Base-by-base conservation (phyloP, 129 eudicot species). In the Arctium minus region DNA sequence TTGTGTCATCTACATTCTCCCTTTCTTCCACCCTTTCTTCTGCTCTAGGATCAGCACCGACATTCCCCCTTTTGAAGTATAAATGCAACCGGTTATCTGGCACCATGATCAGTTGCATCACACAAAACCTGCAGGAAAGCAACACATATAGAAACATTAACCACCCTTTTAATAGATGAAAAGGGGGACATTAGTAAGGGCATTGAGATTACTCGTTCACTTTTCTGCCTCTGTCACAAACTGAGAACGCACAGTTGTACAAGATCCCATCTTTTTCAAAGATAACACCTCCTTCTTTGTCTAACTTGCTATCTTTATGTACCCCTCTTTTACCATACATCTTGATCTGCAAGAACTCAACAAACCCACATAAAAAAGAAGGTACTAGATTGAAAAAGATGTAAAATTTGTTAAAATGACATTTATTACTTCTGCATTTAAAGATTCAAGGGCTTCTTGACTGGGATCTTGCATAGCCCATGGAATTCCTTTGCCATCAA, bases 321-420 rank as follows among this genome's bases (percentile, higher is more conserved):
- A 96, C 97, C 36, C 98, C 97, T 82, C 97, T 91, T 86, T 96
- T 93, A 17, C 98, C 99, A 76, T 86, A 96, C 81, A 96, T 56
- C 83, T 96, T 96, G 9, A 96, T 53, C 97, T 92, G 90, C 38
- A 82, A 44, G 0, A 79, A n/a, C 1, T 3, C 12, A 56, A 70
- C 36, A 0, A 81, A 72, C 13, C 44, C n/a, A 1, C 17, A 76
- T 10, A 0, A 36, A 53, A 6, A 77, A 64, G 35, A 33, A 0
- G 0, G 9, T 4, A 30, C 9, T 8, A 9, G 1, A 1, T 5
- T 1, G 1, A 40, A 13, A 46, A 4, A 22, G 3, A 7, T 73
- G 17, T 6, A 8, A 27, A 33, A 62, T 15, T 0, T 27, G 3
- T 46, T 46, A 46, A 0, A 48, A n/a, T 39, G 32, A 11, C 5